Conservation (phyloP, 78 protist genomes). For the Polysphondylium violaceum region DNA sequence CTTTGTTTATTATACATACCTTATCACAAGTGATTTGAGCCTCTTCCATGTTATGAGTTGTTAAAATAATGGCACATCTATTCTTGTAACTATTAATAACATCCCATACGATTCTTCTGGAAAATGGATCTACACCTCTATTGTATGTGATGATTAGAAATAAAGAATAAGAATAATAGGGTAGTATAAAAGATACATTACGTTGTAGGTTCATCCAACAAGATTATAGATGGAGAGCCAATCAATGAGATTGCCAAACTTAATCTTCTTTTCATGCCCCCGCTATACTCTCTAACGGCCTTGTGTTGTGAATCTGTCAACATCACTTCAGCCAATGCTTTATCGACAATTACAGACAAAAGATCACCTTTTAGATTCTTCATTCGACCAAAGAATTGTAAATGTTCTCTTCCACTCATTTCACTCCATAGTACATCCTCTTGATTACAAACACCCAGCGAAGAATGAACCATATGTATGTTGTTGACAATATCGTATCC, state of each 20-base stretch:
- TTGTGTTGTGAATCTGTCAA: slow-evolving; percentile 61
- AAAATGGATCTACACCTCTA: background rate
- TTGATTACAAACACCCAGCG: slow-evolving; percentile 69
- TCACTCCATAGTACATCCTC: slow-evolving; percentile 70
- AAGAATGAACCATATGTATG: background rate
- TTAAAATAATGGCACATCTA: slow-evolving; percentile 82
- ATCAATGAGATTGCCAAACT: slow-evolving; percentile 40
- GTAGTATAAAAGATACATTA: no score
- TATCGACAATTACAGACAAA: slow-evolving; percentile 65
- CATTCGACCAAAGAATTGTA: slow-evolving; percentile 64
- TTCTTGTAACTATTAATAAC: slow-evolving; percentile 59
- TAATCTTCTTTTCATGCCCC: slow-evolving; percentile 29
- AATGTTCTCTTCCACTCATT: slow-evolving; percentile 84
- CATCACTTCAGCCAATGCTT: slow-evolving; percentile 75
- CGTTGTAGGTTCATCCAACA: slow-evolving; percentile 57
- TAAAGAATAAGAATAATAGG: no score
- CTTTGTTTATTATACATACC: slow-evolving; percentile 92
- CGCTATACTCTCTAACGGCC: slow-evolving; percentile 46
- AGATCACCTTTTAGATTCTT: slow-evolving; percentile 69
- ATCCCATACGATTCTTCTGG: slow-evolving; percentile 75
- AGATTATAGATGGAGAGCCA: slow-evolving; percentile 20
- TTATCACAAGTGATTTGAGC: slow-evolving; percentile 95
- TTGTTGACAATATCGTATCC: slow-evolving; percentile 40
- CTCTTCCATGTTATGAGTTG: slow-evolving; percentile 96
- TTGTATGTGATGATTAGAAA: no score